A percentile compares a stretch with the other conserved stretches of the same genome.
These are phyloP conservation scores for Aspergillaceae sp. DNA, from an alignment of 2,329 filamentous ascomycete genomes.

Conservation along the genomic window DNA sequence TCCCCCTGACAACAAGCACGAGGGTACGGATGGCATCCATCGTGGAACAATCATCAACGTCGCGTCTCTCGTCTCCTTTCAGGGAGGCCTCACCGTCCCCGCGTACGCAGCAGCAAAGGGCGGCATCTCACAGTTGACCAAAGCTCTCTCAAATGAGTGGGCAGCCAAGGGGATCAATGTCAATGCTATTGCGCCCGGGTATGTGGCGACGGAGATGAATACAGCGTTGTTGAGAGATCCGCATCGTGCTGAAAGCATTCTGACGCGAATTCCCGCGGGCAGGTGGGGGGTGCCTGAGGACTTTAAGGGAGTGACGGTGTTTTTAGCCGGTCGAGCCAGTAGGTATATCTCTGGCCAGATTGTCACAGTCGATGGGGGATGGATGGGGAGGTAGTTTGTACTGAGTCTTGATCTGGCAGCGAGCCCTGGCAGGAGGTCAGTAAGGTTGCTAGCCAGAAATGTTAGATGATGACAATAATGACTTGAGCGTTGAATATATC, in stretches of 20 bases:
- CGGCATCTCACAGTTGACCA: conserved; percentile 74
- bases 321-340: conserved; percentile 66
- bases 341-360: conserved; percentile 75
- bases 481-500: no score
- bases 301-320: conserved; percentile 76
- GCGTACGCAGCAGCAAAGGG: conserved; percentile 84
- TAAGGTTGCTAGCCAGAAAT: no score
- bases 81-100: conserved; percentile 79
- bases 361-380: conserved; percentile 78
- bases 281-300: conserved; percentile 78
- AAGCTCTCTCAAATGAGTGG: conserved; percentile 83
- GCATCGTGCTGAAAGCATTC: conserved; percentile 62
- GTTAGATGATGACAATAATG: no score
- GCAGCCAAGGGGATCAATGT: conserved; percentile 66
- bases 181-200: conserved; percentile 82
- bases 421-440: no score
- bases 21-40: neutral
- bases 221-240: conserved; percentile 65
- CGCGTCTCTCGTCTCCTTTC: conserved; percentile 70
- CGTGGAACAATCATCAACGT: conserved; percentile 63
- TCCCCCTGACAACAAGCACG: conserved; percentile 2
- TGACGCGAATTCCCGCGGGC: conserved; percentile 71
- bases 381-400: conserved; percentile 67
- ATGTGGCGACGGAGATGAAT: conserved; percentile 92
- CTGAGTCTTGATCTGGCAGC: neutral